Conservation (phyloP, 768 basidiomycete species). For the Mycena galericulata region DNA sequence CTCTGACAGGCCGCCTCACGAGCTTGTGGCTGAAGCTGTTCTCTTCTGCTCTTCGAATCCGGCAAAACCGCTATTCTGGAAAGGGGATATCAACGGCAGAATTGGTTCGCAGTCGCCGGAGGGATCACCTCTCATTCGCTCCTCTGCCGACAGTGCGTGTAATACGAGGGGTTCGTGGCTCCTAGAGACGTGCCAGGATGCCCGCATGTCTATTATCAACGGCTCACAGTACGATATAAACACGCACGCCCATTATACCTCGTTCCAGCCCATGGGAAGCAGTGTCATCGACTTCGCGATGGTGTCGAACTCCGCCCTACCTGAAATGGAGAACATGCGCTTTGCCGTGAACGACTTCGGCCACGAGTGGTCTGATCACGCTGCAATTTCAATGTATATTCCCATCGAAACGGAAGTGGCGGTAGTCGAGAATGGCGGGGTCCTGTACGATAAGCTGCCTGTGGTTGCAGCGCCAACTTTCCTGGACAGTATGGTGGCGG, state of each 20-base stretch:
- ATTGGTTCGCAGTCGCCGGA: neutral
- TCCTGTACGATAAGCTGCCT: neutral
- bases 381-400: neutral
- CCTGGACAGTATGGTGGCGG: neutral
- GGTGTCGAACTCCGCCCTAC: neutral
- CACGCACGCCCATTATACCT: neutral
- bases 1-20: neutral
- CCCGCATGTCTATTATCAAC: neutral
- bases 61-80: neutral
- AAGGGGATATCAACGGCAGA: neutral
- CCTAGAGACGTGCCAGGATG: neutral
- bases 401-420: neutral
- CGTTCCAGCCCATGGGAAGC: neutral
- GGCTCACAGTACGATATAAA: neutral
- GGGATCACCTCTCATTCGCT: neutral
- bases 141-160: neutral
- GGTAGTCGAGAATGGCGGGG: too few relatives aligned
- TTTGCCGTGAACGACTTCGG: neutral
- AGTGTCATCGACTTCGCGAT: neutral
- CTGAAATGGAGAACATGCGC: neutral
- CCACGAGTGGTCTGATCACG: neutral
- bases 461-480: neutral
- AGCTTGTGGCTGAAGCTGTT: neutral
- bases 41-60: neutral
- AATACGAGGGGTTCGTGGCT: neutral